These are phyloP conservation scores for Gardenia jasminoides DNA, from an alignment of 257 asterid genomes.

Conservation along the genomic window DNA sequence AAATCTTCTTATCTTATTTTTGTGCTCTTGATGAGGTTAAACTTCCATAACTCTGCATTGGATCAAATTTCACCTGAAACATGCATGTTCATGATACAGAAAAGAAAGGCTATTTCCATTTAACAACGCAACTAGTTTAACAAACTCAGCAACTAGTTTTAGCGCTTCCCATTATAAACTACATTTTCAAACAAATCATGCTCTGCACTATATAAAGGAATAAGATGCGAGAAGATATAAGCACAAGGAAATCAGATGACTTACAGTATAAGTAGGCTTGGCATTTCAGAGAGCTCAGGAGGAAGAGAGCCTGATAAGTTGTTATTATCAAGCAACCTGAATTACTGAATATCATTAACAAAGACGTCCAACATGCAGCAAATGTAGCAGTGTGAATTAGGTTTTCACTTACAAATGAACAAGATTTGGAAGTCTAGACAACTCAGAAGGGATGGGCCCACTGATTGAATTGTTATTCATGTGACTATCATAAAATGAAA, in stretches of 20 bases:
- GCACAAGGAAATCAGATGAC: conserved; percentile 26
- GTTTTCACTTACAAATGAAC: conserved; percentile 81
- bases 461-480: conserved; percentile 95
- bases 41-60: not conserved
- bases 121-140: no score
- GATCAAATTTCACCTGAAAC: not conserved
- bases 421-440: conserved; percentile 75
- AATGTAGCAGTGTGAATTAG: conserved; percentile 7
- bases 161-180: not conserved
- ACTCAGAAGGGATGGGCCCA: conserved; percentile 80
- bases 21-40: not conserved
- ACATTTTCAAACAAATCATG: no score
- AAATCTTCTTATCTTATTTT: not conserved
- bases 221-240: not conserved
- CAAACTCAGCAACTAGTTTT: not conserved
- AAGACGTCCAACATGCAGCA: conserved; percentile 9
- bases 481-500: conserved; percentile 61
- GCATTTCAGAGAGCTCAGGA: conserved; percentile 64
- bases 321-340: conserved; percentile 96
- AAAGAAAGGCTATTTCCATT: not conserved
- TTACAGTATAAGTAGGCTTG: conserved; percentile 69
- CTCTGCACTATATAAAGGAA: not conserved
- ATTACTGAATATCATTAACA: conserved; percentile 20
- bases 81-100: not conserved
- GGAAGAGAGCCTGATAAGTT: conserved; percentile 92